phyloP scores from a whole-genome alignment of 331 rosid species.

The Rosa hybrid region DNA sequence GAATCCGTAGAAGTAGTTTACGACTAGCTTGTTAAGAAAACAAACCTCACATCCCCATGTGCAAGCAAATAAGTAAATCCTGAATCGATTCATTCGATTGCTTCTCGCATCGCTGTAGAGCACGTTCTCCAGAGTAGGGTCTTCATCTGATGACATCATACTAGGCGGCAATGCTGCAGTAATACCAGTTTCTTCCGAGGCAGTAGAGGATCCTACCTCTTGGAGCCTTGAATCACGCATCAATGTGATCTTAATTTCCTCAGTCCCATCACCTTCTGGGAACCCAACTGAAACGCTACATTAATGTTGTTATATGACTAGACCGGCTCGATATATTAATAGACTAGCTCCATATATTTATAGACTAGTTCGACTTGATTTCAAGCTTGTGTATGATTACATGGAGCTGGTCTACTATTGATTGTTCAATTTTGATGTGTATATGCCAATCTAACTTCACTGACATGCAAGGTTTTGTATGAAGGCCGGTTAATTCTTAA shows the following conservation, averaged over 20 bases:
- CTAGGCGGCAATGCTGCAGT: constrained; percentile 53
- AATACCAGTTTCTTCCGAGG: constrained; percentile 39
- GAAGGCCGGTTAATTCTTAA: too few species aligned
- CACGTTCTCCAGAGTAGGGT: constrained; percentile 83
- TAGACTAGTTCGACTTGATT: too few species aligned
- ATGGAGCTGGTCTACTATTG: too few species aligned
- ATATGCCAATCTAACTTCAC: too few species aligned
- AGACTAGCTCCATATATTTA: too few species aligned
- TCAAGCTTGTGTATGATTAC: too few species aligned
- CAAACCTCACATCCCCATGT: constrained; percentile 78
- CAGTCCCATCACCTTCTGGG: constrained; percentile 38
- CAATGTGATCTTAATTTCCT: constrained; percentile 70
- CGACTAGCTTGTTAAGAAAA: constrained; percentile 77
- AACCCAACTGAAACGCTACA: constrained; percentile 40
- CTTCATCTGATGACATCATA: constrained; percentile 62
- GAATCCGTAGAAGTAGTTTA: constrained; percentile 88
- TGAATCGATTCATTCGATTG: constrained; percentile 51
- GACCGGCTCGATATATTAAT: too few species aligned
- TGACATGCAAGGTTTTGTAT: too few species aligned
- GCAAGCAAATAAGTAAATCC: constrained; percentile 91
- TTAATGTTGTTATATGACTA: too few species aligned
- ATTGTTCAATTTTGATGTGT: too few species aligned
- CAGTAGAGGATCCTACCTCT: constrained; percentile 24
- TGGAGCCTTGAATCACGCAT: constrained; percentile 44
- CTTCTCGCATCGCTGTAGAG: constrained; percentile 84